Base-by-base conservation (phyloP, 225 moss, liverwort and hornwort genomes). In the Thuidium tamariscinum region DNA sequence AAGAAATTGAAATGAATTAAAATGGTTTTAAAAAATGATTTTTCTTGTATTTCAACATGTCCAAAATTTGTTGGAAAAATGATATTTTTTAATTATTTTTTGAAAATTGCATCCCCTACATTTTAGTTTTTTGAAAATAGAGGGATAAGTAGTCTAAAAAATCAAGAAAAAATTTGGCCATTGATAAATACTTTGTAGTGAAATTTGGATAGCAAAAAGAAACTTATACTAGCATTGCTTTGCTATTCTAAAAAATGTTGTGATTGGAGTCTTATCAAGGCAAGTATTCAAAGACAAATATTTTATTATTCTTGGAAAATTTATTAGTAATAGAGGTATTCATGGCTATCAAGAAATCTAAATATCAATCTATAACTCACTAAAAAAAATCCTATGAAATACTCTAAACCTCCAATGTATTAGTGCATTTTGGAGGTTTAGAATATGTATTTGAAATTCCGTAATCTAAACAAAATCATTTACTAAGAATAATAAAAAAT, bases 261-360 rank as follows among this genome's bases (percentile, higher is more conserved):
- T 21, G 2, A 21, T 36, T 36, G 36, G 5, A 36, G 5, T 36
- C 3, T 1, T 36, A 21, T 66, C 6, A 37, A 5, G 0, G 1
- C 20, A 20, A 66, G 10, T n/a, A 3, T n/a, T n/a, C n/a, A 1
- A 36, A 66, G 21, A 21, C 6, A 67, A 37, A 5, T 21, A 37
- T 21, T 21, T 11, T 67, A 11, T 37, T 37, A 37, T 20, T 67
- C 2, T 22, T 21, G 2, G 4, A n/a, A 37, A 22, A 67, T 36
- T 36, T 12, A 22, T 37, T 12, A 7, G 3, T 11, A 37, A 12
- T 21, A 21, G 3, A 37, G 0, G 14, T 37, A 7, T 37, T 10
- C 2, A 1, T 6, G 1, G 6, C 2, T 37, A 37, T 67, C 2
- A 37, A 3, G 12, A 67, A 37, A 5, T 11, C 3, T 21, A 67